These are phyloP conservation scores for Collybiopsis luxurians DNA, from an alignment of 768 basidiomycete species.

Conservation along the genomic window DNA sequence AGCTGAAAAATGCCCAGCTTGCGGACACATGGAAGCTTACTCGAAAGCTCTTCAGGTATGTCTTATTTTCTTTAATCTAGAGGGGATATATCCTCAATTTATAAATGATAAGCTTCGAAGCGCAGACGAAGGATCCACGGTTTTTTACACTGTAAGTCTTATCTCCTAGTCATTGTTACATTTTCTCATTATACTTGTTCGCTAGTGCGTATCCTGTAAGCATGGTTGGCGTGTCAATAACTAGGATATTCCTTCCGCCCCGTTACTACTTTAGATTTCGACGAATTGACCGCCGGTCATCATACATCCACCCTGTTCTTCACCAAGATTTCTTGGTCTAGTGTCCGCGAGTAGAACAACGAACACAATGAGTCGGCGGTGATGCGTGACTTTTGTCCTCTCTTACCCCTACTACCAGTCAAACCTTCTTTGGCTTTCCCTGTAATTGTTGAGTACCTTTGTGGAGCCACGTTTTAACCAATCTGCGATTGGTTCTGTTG, in stretches of 20 bases:
- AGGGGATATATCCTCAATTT: neutral
- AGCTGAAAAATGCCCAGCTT: constrained; percentile 85
- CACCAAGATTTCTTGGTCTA: too few relatives aligned
- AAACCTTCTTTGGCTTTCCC: too few relatives aligned
- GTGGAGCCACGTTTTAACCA: too few relatives aligned
- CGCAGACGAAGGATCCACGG: constrained; percentile 92
- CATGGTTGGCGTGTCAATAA: constrained; percentile 85
- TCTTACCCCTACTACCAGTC: too few relatives aligned
- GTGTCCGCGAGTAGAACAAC: too few relatives aligned
- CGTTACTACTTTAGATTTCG: neutral
- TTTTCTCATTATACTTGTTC: constrained; percentile 7
- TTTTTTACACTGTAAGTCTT: constrained; percentile 83
- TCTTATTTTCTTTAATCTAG: constrained; percentile 4
- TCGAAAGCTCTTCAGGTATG: constrained; percentile 87
- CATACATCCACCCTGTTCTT: too few relatives aligned
- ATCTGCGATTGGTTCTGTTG: too few relatives aligned
- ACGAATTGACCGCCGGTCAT: too few relatives aligned
- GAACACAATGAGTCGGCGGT: too few relatives aligned
- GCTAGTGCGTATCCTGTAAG: constrained; percentile 71
- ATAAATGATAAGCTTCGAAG: constrained; percentile 60
- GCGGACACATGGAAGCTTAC: constrained; percentile 81
- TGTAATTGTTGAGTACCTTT: too few relatives aligned
- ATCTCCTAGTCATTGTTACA: neutral
- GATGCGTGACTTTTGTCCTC: too few relatives aligned
- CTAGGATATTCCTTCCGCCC: constrained; percentile 26